Base-by-base conservation (phyloP, 208 protist genomes). In the Borovskyia barvae region DNA sequence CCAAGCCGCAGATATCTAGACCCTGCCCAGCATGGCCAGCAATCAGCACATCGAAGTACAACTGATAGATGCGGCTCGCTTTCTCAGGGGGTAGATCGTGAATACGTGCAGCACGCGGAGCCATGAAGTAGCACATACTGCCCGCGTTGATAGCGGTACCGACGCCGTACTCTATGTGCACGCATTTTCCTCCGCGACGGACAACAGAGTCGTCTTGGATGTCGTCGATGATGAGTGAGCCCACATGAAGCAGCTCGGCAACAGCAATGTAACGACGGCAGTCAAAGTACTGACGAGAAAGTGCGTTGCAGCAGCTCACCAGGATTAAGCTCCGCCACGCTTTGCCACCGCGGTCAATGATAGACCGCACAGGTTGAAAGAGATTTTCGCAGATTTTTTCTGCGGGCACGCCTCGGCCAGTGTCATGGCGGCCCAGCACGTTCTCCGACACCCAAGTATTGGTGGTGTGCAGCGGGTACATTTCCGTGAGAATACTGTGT, bases 171-270 rank as follows among this genome's bases (percentile, higher is more conserved):
- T 69, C 69, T 7, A 81, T n/a, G 62, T 88, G 85, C 8, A 74
- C 72, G 45, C 72, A 77, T 6, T 55, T 29, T 24, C 74, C 76
- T 26, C 85, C 81, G 32, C 85, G 71, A n/a, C 85, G 68, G 6
- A 84, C 56, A n/a, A 71, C 24, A 9, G 85, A 87, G 35, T 80
- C 60, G 42, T 92, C 85, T 35, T 92, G 60, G 54, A 92, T 81
- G 57, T 92, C 85, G 45, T 92, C 81, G 40, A 92, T 86, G 46
- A 88, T 81, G 25, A 88, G 66, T 9, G 85, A 88, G 17, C 85
- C 85, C 14, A 82, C 72, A 52, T 92, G 85, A 5, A 86, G 63
- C 43, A 92, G 60, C 42, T 92, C 80, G 0, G 74, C 53, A 14
- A 88, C 74, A 9, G 71, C 72, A 54, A 84, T 77, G 49, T 80